These are phyloP conservation scores for Gentiana straminea DNA, from an alignment of 257 asterid genomes.

Conservation along the genomic window DNA sequence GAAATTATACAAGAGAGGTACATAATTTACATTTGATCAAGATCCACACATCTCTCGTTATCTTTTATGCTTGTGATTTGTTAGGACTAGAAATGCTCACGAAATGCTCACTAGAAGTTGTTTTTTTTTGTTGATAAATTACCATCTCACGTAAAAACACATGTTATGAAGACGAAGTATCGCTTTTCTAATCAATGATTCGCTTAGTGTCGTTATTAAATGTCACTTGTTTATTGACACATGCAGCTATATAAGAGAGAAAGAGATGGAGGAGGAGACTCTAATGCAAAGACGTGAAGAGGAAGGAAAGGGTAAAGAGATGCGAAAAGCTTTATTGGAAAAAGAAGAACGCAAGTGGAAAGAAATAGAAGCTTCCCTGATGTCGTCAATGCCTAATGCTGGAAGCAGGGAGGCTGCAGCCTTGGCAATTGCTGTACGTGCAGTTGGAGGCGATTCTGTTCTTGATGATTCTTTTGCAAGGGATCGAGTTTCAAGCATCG, in stretches of 20 bases:
- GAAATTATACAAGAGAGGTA: constrained; percentile 98
- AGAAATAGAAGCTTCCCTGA: constrained; percentile 94
- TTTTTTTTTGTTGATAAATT: too few species aligned
- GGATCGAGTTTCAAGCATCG: constrained; percentile 92
- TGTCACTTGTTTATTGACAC: constrained; percentile 13
- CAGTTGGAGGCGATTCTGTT: constrained; percentile 97
- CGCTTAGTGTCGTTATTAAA: constrained; percentile 4
- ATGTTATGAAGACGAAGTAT: neutral
- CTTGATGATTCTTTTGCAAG: constrained; percentile 95
- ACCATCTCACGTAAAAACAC: too few species aligned
- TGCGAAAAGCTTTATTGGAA: constrained; percentile 92
- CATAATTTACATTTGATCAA: constrained; percentile 2
- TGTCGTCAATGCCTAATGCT: constrained; percentile 94
- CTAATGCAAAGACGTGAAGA: constrained; percentile 98
- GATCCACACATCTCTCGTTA: neutral
- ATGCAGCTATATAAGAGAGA: constrained; percentile 86
- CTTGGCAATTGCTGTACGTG: constrained; percentile 99
- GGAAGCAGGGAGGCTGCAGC: constrained; percentile 99
- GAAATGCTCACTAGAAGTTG: too few species aligned
- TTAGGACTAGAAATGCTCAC: too few species aligned
- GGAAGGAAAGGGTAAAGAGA: constrained; percentile 97
- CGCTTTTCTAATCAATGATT: neutral
- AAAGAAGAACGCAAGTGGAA: constrained; percentile 99
- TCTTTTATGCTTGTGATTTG: neutral
- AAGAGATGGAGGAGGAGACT: constrained; percentile 99